Evolutionary conservation across 441 rosid genomes (phyloP).

Genomic region (Aquilaria agallochum): DNA sequence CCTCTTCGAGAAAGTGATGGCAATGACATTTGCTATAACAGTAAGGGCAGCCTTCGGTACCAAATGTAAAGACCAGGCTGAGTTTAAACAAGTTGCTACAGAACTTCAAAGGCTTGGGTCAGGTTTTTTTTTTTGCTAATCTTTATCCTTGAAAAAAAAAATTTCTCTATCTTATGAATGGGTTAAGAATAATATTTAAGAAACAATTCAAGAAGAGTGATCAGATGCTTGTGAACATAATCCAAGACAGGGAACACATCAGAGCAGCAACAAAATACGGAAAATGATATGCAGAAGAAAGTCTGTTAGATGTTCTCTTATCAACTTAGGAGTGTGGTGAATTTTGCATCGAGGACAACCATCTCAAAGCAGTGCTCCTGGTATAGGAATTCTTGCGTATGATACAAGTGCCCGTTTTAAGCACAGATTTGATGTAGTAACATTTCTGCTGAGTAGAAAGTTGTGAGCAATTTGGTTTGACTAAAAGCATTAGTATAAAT

Average conservation of each 20-base stretch:
- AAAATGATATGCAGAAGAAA: background rate
- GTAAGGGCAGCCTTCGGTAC: constrained; percentile 18
- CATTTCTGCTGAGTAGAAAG: too few relatives aligned
- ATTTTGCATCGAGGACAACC: background rate
- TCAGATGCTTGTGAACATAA: constrained; percentile 1
- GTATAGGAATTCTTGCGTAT: background rate
- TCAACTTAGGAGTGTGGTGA: background rate
- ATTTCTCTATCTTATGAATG: background rate
- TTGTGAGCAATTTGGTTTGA: too few relatives aligned
- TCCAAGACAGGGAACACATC: background rate
- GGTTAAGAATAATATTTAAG: background rate
- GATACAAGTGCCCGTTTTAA: too few relatives aligned
- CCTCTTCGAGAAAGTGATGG: constrained; percentile 1
- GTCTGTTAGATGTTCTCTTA: background rate
- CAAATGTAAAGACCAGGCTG: constrained; percentile 8
- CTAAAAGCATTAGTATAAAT: too few relatives aligned
- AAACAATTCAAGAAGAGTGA: constrained; percentile 3
- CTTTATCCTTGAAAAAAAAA: constrained; percentile 12
- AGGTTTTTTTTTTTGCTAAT: constrained; percentile 13
- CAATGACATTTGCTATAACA: background rate
- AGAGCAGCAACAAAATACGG: background rate
- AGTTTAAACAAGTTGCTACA: background rate
- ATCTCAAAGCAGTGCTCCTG: constrained; percentile 14
- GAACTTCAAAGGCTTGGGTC: background rate
- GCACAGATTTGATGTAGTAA: too few relatives aligned